phyloP scores from a whole-genome alignment of 768 basidiomycete species.

The Leccinum olivaceopallidum region DNA sequence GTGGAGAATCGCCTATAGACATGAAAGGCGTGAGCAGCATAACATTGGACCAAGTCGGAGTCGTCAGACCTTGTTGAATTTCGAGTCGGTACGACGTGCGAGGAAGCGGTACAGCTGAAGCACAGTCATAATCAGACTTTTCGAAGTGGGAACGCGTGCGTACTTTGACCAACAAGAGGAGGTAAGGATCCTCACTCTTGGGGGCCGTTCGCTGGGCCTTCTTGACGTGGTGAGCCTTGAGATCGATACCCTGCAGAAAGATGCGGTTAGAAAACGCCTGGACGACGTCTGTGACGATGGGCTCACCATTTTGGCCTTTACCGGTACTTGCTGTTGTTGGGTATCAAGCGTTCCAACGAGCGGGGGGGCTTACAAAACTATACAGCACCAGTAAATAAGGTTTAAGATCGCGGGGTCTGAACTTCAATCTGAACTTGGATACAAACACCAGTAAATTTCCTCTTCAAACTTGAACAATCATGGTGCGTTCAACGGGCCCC shows the following conservation, averaged over 20 bases:
- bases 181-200: conserved; percentile 99
- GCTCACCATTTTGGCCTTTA: conserved; percentile 82
- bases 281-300: conserved; percentile 40
- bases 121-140: conserved; percentile 10
- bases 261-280: conserved; percentile 17
- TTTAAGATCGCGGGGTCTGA: conserved; percentile 35
- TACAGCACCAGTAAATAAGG: conserved; percentile 49
- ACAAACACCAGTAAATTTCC: conserved; percentile 45
- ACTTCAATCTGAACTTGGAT: conserved; percentile 33
- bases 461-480: conserved; percentile 59
- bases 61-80: conserved; percentile 84
- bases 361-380: conserved; percentile 68
- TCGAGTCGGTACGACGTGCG: conserved; percentile 92
- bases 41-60: conserved; percentile 2
- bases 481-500: conserved; percentile 46
- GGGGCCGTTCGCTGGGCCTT: conserved; percentile 93
- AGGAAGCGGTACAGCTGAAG: conserved; percentile 96
- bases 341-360: conserved; percentile 9
- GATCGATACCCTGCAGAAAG: conserved; percentile 82
- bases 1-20: conserved; percentile 80
- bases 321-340: conserved; percentile 52
- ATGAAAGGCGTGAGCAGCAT: conserved; percentile 21
- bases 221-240: conserved; percentile 97
- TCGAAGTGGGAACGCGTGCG: conserved; percentile 19
- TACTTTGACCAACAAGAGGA: conserved; percentile 97